Conservation (phyloP, 805 yeast genomes). For the Wickerhamiella bombiphila region DNA sequence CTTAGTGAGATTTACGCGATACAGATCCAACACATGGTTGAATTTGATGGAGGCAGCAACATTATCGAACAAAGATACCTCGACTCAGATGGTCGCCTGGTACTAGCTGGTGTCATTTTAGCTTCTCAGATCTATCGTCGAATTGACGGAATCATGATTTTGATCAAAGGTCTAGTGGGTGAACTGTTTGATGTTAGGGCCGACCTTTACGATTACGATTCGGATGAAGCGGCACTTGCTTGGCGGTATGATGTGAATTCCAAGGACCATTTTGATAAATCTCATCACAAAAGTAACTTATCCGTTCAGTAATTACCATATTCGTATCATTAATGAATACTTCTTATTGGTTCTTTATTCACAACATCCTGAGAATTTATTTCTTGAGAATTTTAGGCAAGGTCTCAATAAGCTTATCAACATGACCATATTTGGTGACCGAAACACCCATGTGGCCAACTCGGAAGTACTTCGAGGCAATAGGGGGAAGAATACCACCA, state of each 20-base stretch:
- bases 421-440: constrained; percentile 45
- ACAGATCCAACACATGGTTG: too few species aligned
- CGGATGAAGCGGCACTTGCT: constrained; percentile 2
- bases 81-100: constrained; percentile 18
- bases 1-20: constrained; percentile 9
- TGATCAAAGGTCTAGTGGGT: constrained; percentile 24
- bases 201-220: constrained; percentile 10
- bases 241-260: background rate
- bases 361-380: constrained; percentile 6
- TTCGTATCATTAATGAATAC: too few species aligned
- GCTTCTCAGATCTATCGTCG: constrained; percentile 19
- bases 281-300: too few species aligned
- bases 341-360: constrained; percentile 3
- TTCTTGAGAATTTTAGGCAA: constrained; percentile 25
- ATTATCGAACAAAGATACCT: constrained; percentile 4
- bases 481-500: constrained; percentile 76
- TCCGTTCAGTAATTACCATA: too few species aligned
- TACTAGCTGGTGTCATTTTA: constrained; percentile 14
- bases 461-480: constrained; percentile 72
- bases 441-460: constrained; percentile 94
- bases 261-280: too few species aligned
- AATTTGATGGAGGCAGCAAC: too few species aligned
- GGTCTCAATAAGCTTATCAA: constrained; percentile 35
- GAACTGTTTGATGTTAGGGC: constrained; percentile 19
- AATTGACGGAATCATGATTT: constrained; percentile 18